phyloP scores from a whole-genome alignment of 1,284 basidiomycete species.

The Inonotus hispidus region DNA sequence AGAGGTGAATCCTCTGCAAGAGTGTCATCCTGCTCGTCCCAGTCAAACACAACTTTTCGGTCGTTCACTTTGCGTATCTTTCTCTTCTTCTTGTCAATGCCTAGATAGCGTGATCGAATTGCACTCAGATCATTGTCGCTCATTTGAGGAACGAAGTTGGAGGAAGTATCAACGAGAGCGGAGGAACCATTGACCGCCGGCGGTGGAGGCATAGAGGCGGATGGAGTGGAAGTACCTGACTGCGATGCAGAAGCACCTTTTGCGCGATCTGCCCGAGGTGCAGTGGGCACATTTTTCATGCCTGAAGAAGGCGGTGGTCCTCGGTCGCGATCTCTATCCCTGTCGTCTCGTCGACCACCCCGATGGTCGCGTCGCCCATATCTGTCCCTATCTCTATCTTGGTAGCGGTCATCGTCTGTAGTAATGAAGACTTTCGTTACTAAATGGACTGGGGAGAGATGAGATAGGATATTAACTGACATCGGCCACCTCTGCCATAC shows the following conservation, averaged over 20 bases:
- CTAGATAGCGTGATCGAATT: conserved; percentile 85
- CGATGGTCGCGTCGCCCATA: conserved; percentile 31
- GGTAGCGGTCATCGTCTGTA: conserved; percentile 54
- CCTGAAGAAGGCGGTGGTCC: conserved; percentile 35
- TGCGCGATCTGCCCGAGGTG: conserved; percentile 69
- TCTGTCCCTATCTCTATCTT: conserved; percentile 24
- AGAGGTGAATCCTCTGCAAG: conserved; percentile 62
- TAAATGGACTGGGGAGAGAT: conserved; percentile 15
- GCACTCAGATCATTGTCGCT: conserved; percentile 70
- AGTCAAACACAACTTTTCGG: conserved; percentile 98
- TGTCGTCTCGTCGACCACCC: conserved; percentile 29
- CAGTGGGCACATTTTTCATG: conserved; percentile 71
- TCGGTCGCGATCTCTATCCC: conserved; percentile 21
- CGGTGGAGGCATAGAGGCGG: conserved; percentile 43
- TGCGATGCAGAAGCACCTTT: conserved; percentile 33
- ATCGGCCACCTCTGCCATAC: conserved; percentile 39
- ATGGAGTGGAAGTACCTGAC: conserved; percentile 27
- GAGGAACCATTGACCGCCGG: conserved; percentile 27
- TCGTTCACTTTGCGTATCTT: conserved; percentile 91
- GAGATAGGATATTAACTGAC: conserved; percentile 33
- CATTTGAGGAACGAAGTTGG: conserved; percentile 63
- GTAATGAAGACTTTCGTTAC: conserved; percentile 19
- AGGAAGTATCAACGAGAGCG: conserved; percentile 32
- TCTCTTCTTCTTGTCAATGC: conserved; percentile 88
- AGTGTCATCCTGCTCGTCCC: conserved; percentile 93